phyloP scores from a whole-genome alignment of 2,329 filamentous ascomycete species.

The Fusarium sp. region DNA sequence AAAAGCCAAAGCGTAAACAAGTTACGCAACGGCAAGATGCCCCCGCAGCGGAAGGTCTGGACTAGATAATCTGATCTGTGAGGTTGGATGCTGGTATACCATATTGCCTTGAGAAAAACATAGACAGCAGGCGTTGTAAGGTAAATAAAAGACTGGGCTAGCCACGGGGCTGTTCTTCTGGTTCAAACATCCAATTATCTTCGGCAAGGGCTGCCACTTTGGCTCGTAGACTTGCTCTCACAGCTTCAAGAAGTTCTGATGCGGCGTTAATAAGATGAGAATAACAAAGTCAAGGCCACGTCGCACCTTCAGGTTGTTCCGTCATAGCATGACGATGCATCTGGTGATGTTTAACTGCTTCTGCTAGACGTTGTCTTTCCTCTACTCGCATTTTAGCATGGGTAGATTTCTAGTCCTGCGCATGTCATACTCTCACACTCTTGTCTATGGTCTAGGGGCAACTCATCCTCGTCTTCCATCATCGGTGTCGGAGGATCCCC shows the following conservation, averaged over 20 bases:
- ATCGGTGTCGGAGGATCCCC: slow-evolving; percentile 62
- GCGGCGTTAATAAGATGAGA: slow-evolving; percentile 16
- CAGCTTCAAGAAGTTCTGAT: slow-evolving; percentile 72
- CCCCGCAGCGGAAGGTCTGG: slow-evolving; percentile 66
- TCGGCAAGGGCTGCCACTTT: slow-evolving; percentile 79
- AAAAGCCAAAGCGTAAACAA: slow-evolving; percentile 50
- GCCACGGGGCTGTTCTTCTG: slow-evolving; percentile 62
- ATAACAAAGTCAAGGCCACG: background rate
- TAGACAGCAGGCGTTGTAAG: slow-evolving; percentile 42
- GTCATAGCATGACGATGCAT: slow-evolving; percentile 62
- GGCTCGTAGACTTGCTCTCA: slow-evolving; percentile 73
- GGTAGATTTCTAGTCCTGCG: background rate
- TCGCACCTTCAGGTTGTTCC: slow-evolving; percentile 71
- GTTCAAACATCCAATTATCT: slow-evolving; percentile 92
- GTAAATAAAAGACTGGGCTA: slow-evolving; percentile 37
- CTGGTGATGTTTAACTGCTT: slow-evolving; percentile 69
- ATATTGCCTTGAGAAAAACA: slow-evolving; percentile 36
- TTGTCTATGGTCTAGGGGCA: slow-evolving; percentile 63
- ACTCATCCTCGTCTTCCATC: slow-evolving; percentile 63
- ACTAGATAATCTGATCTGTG: slow-evolving; percentile 50
- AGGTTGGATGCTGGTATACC: slow-evolving; percentile 31
- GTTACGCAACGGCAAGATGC: slow-evolving; percentile 55
- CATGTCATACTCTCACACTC: slow-evolving; percentile 61
- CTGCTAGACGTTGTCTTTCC: slow-evolving; percentile 66
- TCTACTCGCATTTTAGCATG: slow-evolving; percentile 47